Conservation (phyloP, 768 basidiomycete species). For the Rhizopogon vesiculosus region DNA sequence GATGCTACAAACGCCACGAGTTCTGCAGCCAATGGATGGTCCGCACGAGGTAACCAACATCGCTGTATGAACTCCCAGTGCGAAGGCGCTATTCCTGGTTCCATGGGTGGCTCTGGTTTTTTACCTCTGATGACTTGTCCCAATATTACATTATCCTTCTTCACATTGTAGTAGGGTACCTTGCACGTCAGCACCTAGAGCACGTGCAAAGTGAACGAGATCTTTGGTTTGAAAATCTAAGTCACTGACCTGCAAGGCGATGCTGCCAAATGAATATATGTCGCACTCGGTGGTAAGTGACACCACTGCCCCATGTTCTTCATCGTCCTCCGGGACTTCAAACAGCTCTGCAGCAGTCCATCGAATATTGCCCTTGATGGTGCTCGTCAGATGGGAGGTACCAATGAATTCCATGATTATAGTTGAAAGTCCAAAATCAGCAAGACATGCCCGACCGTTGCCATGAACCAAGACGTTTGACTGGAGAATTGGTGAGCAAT, state of each 20-base stretch:
- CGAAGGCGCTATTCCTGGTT: constrained; percentile 23
- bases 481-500: not conserved
- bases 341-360: constrained; percentile 40
- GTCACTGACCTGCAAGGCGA: constrained; percentile 15
- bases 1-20: too few relatives aligned
- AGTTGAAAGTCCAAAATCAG: constrained; percentile 21
- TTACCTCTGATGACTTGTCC: too few relatives aligned
- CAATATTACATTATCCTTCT: not conserved
- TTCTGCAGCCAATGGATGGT: too few relatives aligned
- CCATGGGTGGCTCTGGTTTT: too few relatives aligned
- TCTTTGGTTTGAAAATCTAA: constrained; percentile 23
- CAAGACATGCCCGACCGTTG: too few relatives aligned
- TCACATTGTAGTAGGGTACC: not conserved
- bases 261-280: constrained; percentile 40
- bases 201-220: not conserved
- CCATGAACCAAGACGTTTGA: constrained; percentile 31
- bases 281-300: constrained; percentile 16
- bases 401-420: constrained; percentile 31
- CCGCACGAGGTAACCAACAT: constrained; percentile 26
- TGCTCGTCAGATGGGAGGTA: constrained; percentile 18
- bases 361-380: constrained; percentile 31
- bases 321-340: constrained; percentile 3
- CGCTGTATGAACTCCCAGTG: constrained; percentile 38
- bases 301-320: too few relatives aligned
- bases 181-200: not conserved